Evolutionary conservation across 164 flowering plant species (phyloP).

Genomic region (grape (Vitis vinifera)): DNA sequence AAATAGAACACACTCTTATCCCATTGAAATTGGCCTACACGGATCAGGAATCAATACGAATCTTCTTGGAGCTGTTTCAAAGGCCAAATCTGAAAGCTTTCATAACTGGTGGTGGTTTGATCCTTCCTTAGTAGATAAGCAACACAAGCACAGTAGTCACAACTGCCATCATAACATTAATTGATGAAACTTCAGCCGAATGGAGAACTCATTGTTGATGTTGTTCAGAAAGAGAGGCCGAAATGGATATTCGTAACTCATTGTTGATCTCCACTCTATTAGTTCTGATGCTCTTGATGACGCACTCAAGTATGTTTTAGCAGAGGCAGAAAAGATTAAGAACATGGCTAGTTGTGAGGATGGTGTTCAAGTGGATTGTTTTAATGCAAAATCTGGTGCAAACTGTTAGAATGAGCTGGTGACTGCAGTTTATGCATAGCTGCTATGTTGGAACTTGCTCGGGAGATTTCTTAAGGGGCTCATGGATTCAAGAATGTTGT

Average conservation of each 20-base stretch:
- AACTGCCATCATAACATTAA: too few species aligned
- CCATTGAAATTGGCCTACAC: slow-evolving; percentile 66
- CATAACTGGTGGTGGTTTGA: slow-evolving; percentile 88
- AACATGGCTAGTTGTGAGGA: slow-evolving; percentile 82
- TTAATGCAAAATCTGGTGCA: slow-evolving; percentile 70
- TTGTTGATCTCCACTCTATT: slow-evolving; percentile 78
- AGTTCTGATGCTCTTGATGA: slow-evolving; percentile 77
- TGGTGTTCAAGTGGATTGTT: slow-evolving; percentile 78
- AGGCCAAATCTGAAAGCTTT: slow-evolving; percentile 91
- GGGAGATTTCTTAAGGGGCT: slow-evolving; percentile 92
- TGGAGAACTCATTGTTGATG: too few species aligned
- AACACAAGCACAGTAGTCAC: too few species aligned
- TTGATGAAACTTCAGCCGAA: too few species aligned
- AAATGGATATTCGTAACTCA: too few species aligned
- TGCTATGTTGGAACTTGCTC: slow-evolving; percentile 96
- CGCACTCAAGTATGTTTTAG: slow-evolving; percentile 81
- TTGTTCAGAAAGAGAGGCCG: too few species aligned
- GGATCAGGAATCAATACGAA: slow-evolving; percentile 63
- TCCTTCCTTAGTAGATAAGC: slow-evolving; percentile 82
- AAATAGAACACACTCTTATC: slow-evolving; percentile 74
- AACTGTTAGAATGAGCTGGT: slow-evolving; percentile 89
- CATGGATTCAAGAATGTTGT: slow-evolving; percentile 82
- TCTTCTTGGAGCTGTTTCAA: slow-evolving; percentile 75
- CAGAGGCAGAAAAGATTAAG: slow-evolving; percentile 59
- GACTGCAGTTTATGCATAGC: slow-evolving; percentile 95